Evolutionary conservation across 371 early-diverging fungal species (phyloP), one percentile per base, ranked within the genome.

Genomic region (Mucor racemosus): DNA sequence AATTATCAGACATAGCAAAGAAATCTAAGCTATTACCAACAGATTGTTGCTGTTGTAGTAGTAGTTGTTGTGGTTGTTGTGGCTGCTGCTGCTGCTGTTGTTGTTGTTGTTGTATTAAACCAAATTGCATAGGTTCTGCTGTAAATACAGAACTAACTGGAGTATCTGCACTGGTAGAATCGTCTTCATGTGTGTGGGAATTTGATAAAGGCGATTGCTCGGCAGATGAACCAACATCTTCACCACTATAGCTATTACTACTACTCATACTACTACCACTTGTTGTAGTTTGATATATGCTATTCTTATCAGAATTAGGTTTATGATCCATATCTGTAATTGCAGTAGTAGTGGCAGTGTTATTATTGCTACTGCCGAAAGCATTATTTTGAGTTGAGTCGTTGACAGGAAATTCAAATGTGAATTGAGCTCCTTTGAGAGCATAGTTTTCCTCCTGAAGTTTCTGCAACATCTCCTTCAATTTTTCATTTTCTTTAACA

Each of bases 361-460:
- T 61, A 33, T 10, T n/a, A 14, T 26, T 11, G 15, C 11, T 13
- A 19, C 5, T 39, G 19, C 3, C n/a, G 21, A 53, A 53, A 2
- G 31, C 53, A 31, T 46, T 46, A 21, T 40, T 10, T 13, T 19
- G 15, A 33, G 58, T 58, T 57, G 57, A 13, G 21, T 68, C 62
- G 2, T 50, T 38, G 21, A 68, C 41, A 46, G 81, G 81, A 46
- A 75, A 81, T 48, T 81, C 76, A 66, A 81, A 81, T 7, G 81
- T 81, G 15, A 81, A 81, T 35, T 76, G 69, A 6, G 76, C 70
- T 34, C 74, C 78, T 38, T 79, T 82, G 10, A 82, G 68, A 7
- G 78, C 73, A 59, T 77, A 76, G 34, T 82, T 82, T 34, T 82
- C 82, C 34, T 77, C 71, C 63, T 79, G 68, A 38, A 82, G 64